These are phyloP conservation scores for Paramecium octaurelia DNA, from an alignment of 73 alveolate species.

Conservation along the genomic window DNA sequence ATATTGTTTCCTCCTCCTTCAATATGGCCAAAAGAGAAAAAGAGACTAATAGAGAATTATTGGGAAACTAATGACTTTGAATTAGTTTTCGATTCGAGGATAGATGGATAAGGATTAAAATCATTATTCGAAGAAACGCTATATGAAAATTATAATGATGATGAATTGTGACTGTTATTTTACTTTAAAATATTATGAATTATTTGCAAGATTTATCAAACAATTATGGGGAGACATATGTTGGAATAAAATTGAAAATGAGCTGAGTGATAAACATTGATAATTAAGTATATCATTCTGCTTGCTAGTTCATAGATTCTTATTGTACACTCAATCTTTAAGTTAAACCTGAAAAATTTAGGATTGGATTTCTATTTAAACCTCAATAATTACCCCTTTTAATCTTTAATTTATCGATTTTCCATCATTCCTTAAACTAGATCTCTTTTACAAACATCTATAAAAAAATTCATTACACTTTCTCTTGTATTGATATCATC, in stretches of 20 bases:
- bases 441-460: constrained; percentile 36
- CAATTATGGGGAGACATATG: no score
- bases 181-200: not conserved
- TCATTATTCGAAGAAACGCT: not conserved
- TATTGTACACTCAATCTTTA: not conserved
- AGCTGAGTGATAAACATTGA: not conserved
- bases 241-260: not conserved
- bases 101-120: not conserved
- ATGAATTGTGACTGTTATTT: not conserved
- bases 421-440: not conserved
- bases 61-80: not conserved
- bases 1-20: not conserved
- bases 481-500: constrained; percentile 35
- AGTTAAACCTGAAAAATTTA: not conserved
- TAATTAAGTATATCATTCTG: not conserved
- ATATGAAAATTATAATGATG: not conserved
- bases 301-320: not conserved
- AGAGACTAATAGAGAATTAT: not conserved
- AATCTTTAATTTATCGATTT: not conserved
- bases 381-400: not conserved
- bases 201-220: no score
- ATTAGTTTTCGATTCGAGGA: not conserved
- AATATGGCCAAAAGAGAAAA: constrained; percentile 14
- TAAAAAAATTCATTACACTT: constrained; percentile 7
- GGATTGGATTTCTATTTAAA: not conserved